Evolutionary conservation across 768 basidiomycete species (phyloP).

Genomic region (Goffeauzyma gilvescens): DNA sequence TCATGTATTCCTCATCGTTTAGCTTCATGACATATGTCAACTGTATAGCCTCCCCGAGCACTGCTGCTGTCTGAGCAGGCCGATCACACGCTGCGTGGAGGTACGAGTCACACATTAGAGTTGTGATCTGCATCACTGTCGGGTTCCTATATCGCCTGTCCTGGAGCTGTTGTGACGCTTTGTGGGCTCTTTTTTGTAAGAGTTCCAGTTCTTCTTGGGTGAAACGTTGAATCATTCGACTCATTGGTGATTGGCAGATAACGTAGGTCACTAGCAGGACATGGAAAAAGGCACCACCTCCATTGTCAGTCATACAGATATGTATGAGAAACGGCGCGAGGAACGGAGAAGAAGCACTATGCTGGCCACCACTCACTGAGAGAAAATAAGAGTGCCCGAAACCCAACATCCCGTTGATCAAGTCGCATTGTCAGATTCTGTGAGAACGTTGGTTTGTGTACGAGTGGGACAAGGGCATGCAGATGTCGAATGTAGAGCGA

Average conservation of each 20-base stretch:
- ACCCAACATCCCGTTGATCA: conserved; percentile 12
- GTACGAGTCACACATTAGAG: conserved; percentile 22
- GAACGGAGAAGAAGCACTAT: background rate
- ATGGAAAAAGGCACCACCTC: too few relatives aligned
- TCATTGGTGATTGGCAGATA: conserved; percentile 24
- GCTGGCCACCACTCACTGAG: background rate
- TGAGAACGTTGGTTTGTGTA: conserved; percentile 16
- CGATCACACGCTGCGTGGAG: conserved; percentile 7
- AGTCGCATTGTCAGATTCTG: conserved; percentile 11
- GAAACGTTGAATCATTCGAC: conserved; percentile 20
- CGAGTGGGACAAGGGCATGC: conserved; percentile 12
- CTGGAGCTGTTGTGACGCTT: conserved; percentile 19
- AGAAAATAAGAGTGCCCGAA: background rate
- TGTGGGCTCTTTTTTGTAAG: conserved; percentile 22
- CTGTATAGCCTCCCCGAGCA: conserved; percentile 24
- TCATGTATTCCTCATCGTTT: conserved; percentile 20
- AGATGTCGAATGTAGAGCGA: conserved; percentile 14
- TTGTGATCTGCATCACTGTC: conserved; percentile 21
- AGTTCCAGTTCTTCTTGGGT: conserved; percentile 23
- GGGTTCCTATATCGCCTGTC: conserved; percentile 22
- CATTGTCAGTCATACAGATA: too few relatives aligned
- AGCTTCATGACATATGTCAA: conserved; percentile 23
- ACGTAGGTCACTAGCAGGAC: conserved; percentile 28
- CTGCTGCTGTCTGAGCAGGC: conserved; percentile 19
- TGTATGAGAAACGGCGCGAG: too few relatives aligned